Percentiles rank a stretch among this genome's conserved stretches.
These are phyloP conservation scores for Fragilaria crotonensis DNA, from an alignment of 108 stramenopile species.

Conservation along the genomic window DNA sequence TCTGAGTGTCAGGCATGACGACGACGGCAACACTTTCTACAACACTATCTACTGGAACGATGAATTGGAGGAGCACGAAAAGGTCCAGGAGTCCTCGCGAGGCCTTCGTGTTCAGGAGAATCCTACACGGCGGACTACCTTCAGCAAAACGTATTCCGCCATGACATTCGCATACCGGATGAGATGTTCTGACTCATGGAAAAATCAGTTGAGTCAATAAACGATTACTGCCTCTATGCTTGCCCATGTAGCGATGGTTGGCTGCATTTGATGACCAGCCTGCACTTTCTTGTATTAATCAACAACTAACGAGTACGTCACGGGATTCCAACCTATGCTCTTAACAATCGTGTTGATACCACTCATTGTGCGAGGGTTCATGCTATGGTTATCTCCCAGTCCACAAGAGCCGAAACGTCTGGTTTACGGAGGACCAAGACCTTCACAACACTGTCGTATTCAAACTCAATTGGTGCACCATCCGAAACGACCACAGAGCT, in stretches of 20 bases:
- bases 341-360: no score
- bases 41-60: background rate
- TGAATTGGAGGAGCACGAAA: background rate
- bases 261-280: no score
- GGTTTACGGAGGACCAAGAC: conserved; percentile 76
- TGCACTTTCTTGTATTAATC: no score
- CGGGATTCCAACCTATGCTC: no score
- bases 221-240: no score
- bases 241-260: no score
- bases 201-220: conserved; percentile 12
- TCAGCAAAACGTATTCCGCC: conserved; percentile 12
- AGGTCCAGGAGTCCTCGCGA: background rate
- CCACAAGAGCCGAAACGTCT: conserved; percentile 47
- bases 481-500: conserved; percentile 15
- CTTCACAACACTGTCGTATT: conserved; percentile 41
- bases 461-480: conserved; percentile 30
- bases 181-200: conserved; percentile 23
- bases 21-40: conserved; percentile 5
- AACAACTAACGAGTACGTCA: no score
- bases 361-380: no score
- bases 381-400: conserved; percentile 48
- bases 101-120: conserved; percentile 5
- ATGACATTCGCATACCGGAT: conserved; percentile 12
- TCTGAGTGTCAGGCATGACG: conserved; percentile 1
- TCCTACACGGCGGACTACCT: conserved; percentile 17